Evolutionary conservation across 768 basidiomycete genomes (phyloP).

Genomic region (Astraeus odoratus): DNA sequence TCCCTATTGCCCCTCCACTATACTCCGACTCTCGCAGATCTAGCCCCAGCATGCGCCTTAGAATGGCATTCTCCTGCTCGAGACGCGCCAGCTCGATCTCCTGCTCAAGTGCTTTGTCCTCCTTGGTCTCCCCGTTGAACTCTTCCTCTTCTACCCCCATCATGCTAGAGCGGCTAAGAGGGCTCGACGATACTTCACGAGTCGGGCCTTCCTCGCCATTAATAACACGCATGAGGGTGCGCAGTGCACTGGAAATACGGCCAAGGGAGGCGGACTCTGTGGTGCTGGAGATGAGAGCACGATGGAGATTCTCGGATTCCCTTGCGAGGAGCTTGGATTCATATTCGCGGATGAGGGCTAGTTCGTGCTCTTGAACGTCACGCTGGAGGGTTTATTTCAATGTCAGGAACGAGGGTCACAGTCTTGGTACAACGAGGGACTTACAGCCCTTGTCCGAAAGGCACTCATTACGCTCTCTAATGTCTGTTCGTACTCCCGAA

Average conservation of each 20-base stretch:
- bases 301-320: slow-evolving; percentile 59
- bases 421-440: slow-evolving; percentile 27
- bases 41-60: slow-evolving; percentile 65
- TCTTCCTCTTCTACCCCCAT: slow-evolving; percentile 7
- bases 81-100: slow-evolving; percentile 87
- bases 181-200: slow-evolving; percentile 1
- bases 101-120: slow-evolving; percentile 76
- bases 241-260: slow-evolving; percentile 62
- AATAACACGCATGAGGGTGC: slow-evolving; percentile 60
- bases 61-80: slow-evolving; percentile 79
- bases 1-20: slow-evolving; percentile 1
- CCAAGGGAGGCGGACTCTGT: slow-evolving; percentile 61
- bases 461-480: slow-evolving; percentile 89
- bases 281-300: slow-evolving; percentile 55
- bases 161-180: slow-evolving; percentile 2
- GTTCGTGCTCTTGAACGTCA: slow-evolving; percentile 88
- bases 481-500: slow-evolving; percentile 97
- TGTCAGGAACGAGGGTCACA: too few species aligned
- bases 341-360: slow-evolving; percentile 85
- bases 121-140: slow-evolving; percentile 38
- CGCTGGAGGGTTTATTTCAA: slow-evolving; percentile 42
- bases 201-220: slow-evolving; percentile 52
- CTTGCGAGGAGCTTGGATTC: slow-evolving; percentile 74
- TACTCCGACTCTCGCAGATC: slow-evolving; percentile 22
- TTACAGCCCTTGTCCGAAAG: slow-evolving; percentile 86